These are phyloP conservation scores for Colletotrichum salicis DNA, from an alignment of 2,329 filamentous ascomycete species.

Conservation along the genomic window DNA sequence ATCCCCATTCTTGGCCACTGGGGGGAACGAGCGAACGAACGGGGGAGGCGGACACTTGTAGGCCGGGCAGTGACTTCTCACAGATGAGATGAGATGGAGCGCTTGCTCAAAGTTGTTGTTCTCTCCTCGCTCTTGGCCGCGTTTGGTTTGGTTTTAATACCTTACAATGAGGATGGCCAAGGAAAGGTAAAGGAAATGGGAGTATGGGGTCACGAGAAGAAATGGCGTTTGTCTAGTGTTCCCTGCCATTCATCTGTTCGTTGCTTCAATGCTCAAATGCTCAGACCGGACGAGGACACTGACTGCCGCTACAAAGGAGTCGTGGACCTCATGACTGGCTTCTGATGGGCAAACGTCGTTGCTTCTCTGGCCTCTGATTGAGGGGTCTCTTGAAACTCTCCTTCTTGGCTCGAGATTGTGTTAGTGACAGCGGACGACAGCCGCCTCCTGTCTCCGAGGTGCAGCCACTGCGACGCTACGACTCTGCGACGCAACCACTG, in stretches of 20 bases:
- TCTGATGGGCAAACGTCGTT: slow-evolving; percentile 8
- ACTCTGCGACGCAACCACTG: background rate
- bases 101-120: background rate
- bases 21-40: slow-evolving; percentile 7
- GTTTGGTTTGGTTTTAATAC: background rate
- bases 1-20: slow-evolving; percentile 12
- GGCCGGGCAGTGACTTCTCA: background rate
- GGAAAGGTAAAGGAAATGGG: background rate
- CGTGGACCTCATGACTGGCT: background rate
- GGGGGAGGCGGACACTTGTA: background rate
- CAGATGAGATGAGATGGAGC: background rate
- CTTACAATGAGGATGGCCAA: background rate
- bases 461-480: slow-evolving; percentile 16
- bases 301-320: background rate
- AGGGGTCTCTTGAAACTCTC: slow-evolving; percentile 7
- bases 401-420: background rate
- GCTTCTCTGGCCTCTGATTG: slow-evolving; percentile 25
- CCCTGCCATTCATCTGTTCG: slow-evolving; percentile 1
- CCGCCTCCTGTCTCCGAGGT: slow-evolving; percentile 25
- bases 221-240: slow-evolving; percentile 17
- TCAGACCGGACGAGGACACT: background rate
- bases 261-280: background rate
- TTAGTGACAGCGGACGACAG: slow-evolving; percentile 27
- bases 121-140: background rate
- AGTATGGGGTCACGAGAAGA: background rate